These are phyloP conservation scores for Diaporthe amygdali DNA, from an alignment of 2,329 filamentous ascomycete genomes.

Conservation along the genomic window DNA sequence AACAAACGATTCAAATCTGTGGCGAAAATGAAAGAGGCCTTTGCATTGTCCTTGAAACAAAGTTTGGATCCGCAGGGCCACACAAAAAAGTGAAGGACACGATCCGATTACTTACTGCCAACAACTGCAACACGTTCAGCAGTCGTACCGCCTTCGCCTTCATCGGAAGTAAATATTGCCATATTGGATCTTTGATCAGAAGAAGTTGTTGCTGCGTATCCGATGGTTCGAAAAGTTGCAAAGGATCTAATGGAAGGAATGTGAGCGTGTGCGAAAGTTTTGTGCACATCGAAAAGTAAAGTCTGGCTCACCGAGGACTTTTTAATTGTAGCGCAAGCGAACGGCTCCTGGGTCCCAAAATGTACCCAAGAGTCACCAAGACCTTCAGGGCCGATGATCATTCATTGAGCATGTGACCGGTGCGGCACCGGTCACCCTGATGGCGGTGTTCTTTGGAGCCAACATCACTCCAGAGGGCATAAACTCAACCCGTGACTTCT, in stretches of 20 bases:
- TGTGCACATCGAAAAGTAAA: neutral
- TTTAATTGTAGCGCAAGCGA: neutral
- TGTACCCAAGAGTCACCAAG: neutral
- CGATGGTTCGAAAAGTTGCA: neutral
- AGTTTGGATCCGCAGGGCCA: no score
- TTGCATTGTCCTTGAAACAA: no score
- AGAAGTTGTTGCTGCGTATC: neutral
- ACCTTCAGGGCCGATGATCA: neutral
- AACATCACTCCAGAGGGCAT: neutral
- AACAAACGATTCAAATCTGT: neutral
- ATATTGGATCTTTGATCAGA: neutral
- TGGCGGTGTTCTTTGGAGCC: neutral
- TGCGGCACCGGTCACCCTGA: neutral
- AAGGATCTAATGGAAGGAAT: neutral
- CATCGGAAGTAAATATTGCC: neutral
- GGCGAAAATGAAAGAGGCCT: neutral
- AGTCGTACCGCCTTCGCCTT: neutral
- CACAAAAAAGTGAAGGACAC: neutral
- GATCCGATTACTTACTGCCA: neutral
- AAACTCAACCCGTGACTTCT: neutral
- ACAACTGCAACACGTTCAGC: conserved; percentile 6
- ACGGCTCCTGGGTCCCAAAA: neutral
- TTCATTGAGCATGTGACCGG: neutral
- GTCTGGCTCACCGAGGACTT: no score
- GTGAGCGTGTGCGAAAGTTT: neutral